Evolutionary conservation across 305 asterid genomes (phyloP), one percentile per base, ranked within the genome.

Genomic region (Coffea humblotiana): DNA sequence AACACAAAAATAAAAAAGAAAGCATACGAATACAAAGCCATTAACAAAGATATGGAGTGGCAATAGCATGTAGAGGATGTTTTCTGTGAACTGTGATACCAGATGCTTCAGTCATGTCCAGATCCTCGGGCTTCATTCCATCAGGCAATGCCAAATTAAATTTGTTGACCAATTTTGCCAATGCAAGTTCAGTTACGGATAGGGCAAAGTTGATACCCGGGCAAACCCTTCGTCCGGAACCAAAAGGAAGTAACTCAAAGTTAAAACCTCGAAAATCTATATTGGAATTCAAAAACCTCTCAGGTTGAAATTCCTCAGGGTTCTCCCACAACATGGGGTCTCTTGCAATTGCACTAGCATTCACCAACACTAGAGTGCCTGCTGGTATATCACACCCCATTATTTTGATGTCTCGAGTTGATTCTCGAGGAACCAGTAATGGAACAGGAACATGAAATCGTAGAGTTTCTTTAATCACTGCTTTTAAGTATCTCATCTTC

Each of bases 171-270:
- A 82, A 49, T 40, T 43, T 78, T 1, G 80, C 80, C 4, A 83
- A 23, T 19, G 77, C 75, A 58, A 79, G 65, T 63, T 83, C 85
- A 60, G n/a, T 60, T 0, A 83, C 61, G 1, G 68, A 18, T 2
- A 3, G 5, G 2, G 40, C 52, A 70, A 79, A 79, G 15, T 3
- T 6, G 40, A 8, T 51, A 15, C 81, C 84, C 18, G 84, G 84
- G 21, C 84, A 82, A 3, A 71, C 77, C 49, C 85, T 79, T 58
- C 85, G 25, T 21, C 85, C 85, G 4, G 83, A 71, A 11, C 84
- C 84, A 4, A 83, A 83, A 0, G 82, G 86, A 66, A 83, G 56
- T 8, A 80, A 66, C 65, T 83, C 81, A n/a, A 76, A 83, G 37
- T 80, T 49, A 3, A 32, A 9, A 32, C 86, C 82, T 56, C 54